Percentiles rank a stretch among this genome's conserved stretches.
These are phyloP conservation scores for Cucurbita argyrosperma DNA, from an alignment of 306 rosid genomes.

Conservation along the genomic window DNA sequence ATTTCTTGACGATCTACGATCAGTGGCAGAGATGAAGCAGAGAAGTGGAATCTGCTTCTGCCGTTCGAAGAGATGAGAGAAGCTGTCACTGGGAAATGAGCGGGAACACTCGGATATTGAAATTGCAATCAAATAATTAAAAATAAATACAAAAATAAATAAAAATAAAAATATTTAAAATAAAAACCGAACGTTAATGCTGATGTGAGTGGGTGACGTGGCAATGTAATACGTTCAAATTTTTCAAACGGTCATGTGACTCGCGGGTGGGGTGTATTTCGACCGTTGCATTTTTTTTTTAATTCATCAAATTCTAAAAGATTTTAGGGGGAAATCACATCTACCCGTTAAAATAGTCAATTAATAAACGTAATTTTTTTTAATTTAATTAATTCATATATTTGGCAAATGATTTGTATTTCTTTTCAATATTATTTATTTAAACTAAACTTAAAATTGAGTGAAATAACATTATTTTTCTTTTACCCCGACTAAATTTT, in stretches of 20 bases:
- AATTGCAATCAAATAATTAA: neutral
- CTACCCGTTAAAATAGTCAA: too few species aligned
- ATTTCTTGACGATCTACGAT: neutral
- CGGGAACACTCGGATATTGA: constrained; percentile 1
- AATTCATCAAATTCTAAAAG: too few species aligned
- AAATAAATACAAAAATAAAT: neutral
- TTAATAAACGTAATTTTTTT: too few species aligned
- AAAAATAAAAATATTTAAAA: neutral
- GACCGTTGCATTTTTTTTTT: neutral
- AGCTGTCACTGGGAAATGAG: neutral
- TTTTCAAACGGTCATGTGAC: neutral
- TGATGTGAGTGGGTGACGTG: neutral
- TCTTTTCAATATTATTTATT: too few species aligned
- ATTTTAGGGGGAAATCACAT: too few species aligned
- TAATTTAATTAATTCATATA: too few species aligned
- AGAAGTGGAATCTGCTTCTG: neutral
- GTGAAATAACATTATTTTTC: too few species aligned
- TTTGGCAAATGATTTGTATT: too few species aligned
- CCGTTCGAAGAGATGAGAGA: neutral
- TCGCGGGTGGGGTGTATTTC: neutral
- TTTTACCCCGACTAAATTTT: too few species aligned
- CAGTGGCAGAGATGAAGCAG: neutral
- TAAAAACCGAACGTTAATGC: neutral
- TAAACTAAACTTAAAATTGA: too few species aligned
- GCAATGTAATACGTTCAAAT: neutral